Conservation (phyloP, 495 filamentous ascomycete genomes). For the Penicillium ochrochloron region DNA sequence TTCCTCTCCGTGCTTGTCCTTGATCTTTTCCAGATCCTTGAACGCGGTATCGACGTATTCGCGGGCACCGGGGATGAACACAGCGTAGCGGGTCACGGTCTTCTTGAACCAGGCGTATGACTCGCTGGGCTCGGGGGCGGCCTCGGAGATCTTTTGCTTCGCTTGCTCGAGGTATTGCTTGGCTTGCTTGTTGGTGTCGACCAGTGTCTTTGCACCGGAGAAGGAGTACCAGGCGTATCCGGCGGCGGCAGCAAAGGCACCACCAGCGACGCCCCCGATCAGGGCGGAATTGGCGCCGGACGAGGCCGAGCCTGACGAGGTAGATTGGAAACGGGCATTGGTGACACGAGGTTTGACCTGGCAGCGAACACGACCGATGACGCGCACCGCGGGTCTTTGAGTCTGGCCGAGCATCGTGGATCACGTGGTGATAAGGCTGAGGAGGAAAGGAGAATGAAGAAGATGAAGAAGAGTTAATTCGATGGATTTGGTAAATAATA, state of each 20-base stretch:
- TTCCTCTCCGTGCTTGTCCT: slow-evolving; percentile 61
- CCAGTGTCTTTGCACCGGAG: slow-evolving; percentile 60
- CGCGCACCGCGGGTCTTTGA: slow-evolving; percentile 9
- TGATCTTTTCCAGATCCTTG: slow-evolving; percentile 63
- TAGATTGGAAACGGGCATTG: slow-evolving; percentile 50
- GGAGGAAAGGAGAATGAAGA: background rate
- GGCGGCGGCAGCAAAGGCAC: slow-evolving; percentile 52
- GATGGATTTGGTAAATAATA: background rate
- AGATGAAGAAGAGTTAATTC: background rate
- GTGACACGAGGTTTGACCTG: background rate
- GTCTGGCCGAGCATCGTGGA: slow-evolving; percentile 2
- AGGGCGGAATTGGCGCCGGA: slow-evolving; percentile 33
- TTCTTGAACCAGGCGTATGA: slow-evolving; percentile 60
- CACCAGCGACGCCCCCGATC: slow-evolving; percentile 54
- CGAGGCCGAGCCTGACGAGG: slow-evolving; percentile 33
- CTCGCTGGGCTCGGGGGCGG: slow-evolving; percentile 61
- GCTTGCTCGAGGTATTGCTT: slow-evolving; percentile 55
- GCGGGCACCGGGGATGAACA: slow-evolving; percentile 68
- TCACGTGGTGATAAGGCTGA: slow-evolving; percentile 1
- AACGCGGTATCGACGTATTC: slow-evolving; percentile 64
- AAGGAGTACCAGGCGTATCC: slow-evolving; percentile 59
- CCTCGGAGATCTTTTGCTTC: slow-evolving; percentile 53
- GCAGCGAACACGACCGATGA: slow-evolving; percentile 6
- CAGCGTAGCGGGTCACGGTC: slow-evolving; percentile 62
- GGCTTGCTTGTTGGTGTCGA: slow-evolving; percentile 54